A percentile compares a stretch with the other conserved stretches of the same genome.
Evolutionary conservation across 345 rosid genomes (phyloP).

Genomic region (Psidium friedrichsthalianum): DNA sequence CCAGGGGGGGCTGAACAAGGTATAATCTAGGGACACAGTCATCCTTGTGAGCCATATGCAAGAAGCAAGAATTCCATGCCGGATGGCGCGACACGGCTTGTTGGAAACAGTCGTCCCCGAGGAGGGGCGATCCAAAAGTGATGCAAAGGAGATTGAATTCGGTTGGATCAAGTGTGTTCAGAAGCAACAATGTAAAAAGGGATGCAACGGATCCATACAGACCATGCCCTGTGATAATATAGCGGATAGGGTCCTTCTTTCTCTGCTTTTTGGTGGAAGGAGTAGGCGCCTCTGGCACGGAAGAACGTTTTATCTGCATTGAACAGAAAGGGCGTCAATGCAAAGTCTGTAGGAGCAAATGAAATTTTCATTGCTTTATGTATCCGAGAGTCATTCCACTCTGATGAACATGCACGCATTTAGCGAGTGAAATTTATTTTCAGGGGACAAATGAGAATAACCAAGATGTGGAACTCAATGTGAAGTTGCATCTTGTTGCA

Average conservation of each 20-base stretch:
- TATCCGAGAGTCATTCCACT: not conserved
- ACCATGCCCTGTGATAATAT: slow-evolving; percentile 39
- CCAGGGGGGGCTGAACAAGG: not conserved
- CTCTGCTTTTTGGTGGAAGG: not conserved
- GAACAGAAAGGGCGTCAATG: not conserved
- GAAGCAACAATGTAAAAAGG: slow-evolving; percentile 54
- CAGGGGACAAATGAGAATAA: too few species aligned
- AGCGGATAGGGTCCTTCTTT: not conserved
- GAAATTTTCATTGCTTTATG: not conserved
- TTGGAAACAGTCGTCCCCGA: slow-evolving; percentile 32
- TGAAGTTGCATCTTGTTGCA: too few species aligned
- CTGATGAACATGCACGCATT: not conserved
- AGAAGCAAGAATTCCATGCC: slow-evolving; percentile 40
- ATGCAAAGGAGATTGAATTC: slow-evolving; percentile 19
- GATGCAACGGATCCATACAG: slow-evolving; percentile 64
- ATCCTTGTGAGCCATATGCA: slow-evolving; percentile 28
- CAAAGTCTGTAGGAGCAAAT: not conserved
- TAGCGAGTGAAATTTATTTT: not conserved
- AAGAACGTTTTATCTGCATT: not conserved
- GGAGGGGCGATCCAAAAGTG: slow-evolving; percentile 58
- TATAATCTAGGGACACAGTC: slow-evolving; percentile 4
- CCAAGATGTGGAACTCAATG: too few species aligned
- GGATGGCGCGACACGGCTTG: slow-evolving; percentile 11
- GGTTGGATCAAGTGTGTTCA: slow-evolving; percentile 16
- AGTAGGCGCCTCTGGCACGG: too few species aligned